Evolutionary conservation across 495 filamentous ascomycete genomes (phyloP), one percentile per base, ranked within the genome.

Genomic region (Aspergillus cavernicola): DNA sequence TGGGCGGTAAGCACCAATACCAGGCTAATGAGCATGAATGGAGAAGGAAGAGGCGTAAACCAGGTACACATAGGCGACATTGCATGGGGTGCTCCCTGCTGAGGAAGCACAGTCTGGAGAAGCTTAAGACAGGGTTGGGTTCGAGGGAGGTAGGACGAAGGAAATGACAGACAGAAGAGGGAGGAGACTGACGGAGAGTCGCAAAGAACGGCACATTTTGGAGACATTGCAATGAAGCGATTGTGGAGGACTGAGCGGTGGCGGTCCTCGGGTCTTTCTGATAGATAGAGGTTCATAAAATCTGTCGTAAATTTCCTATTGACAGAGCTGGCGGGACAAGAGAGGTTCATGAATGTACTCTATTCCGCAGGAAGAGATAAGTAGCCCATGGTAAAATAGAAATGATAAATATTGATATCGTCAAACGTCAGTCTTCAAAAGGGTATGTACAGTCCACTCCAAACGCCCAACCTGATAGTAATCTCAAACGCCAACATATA

Each of bases 391-490:
- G 23, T 49, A n/a, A n/a, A n/a, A 29, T 32, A 15, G 46, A 39
- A 39, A 39, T 39, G 10, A 39, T 12, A 39, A 19, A 28, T 47
- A 33, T 40, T 35, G 16, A 22, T 41, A 29, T n/a, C 19, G 15
- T 4, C 8, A 19, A 28, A 29, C 39, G 13, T 43, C 16, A 31
- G 12, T 15, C 42, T 43, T 23, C 38, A 36, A 33, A 33, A 56
- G 42, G 49, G 55, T 57, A 57, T 57, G 55, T 48, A 52, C 36
- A 52, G 22, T 35, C 15, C 29, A 15, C 26, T 33, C 55, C 22
- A 37, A 52, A 52, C 55, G 49, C 55, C 54, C 6, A 20, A n/a
- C 36, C 42, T 29, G 44, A n/a, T 19, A 16, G 15, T 18, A 3
- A 19, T 28, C 9, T 28, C 49, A 24, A 48, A 52, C 49, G 50